Percentiles rank a stretch among this genome's conserved stretches.
Evolutionary conservation across 805 yeast genomes (phyloP).

Genomic region (Starmerella tilneyi): DNA sequence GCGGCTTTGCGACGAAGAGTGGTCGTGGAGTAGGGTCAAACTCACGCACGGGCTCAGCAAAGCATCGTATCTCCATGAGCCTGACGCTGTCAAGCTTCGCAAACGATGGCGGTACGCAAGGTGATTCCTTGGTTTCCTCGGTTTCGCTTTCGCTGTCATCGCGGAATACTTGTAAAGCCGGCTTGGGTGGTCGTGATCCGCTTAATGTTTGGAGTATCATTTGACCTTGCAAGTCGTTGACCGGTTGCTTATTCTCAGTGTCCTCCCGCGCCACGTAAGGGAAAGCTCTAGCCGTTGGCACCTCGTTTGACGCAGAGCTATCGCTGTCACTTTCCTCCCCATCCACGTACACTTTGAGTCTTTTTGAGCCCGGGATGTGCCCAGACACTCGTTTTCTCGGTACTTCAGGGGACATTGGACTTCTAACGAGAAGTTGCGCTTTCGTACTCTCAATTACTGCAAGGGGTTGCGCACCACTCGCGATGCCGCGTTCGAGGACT

Average conservation of each 20-base stretch:
- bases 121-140: background rate
- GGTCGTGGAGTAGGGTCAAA: background rate
- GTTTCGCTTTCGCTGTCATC: background rate
- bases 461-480: slow-evolving; percentile 53
- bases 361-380: no score
- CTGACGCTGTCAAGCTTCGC: background rate
- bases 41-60: background rate
- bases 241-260: background rate
- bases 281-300: background rate
- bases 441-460: no score
- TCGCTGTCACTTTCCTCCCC: background rate
- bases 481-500: slow-evolving; percentile 50
- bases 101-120: no score
- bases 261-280: background rate
- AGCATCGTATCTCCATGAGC: background rate
- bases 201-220: no score
- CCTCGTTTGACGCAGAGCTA: background rate
- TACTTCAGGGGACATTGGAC: no score
- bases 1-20: background rate
- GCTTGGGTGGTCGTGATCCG: no score
- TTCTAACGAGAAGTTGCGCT: no score
- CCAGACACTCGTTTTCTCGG: no score
- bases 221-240: no score
- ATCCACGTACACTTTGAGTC: background rate
- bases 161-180: no score